Evolutionary conservation across 768 basidiomycete species (phyloP).

Genomic region (Clavulina sp.): DNA sequence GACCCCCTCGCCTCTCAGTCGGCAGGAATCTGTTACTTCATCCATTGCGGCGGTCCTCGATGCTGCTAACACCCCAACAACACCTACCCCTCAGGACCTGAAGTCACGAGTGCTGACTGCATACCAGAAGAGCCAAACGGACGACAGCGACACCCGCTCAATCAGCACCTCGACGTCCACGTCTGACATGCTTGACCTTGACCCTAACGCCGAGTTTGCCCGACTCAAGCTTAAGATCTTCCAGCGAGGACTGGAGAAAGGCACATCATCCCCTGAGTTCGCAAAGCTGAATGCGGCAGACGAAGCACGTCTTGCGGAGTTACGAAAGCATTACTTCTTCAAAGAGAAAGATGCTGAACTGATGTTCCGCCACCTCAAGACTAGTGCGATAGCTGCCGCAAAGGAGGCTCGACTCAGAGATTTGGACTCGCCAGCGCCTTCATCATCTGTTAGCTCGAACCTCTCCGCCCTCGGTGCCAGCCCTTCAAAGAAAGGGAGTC

Average conservation of each 20-base stretch:
- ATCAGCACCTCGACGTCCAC: background rate
- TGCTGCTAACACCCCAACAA: too few relatives aligned
- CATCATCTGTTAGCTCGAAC: background rate
- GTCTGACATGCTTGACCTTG: conserved; percentile 17
- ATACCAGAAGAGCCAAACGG: too few relatives aligned
- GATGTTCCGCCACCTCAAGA: conserved; percentile 35
- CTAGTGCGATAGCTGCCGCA: conserved; percentile 27
- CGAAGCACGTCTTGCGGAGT: conserved; percentile 23
- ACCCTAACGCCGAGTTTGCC: conserved; percentile 47
- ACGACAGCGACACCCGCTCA: conserved; percentile 7
- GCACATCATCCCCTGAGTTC: background rate
- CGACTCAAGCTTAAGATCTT: conserved; percentile 40
- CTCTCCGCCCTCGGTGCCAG: background rate
- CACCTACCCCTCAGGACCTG: too few relatives aligned
- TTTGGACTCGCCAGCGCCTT: conserved; percentile 5
- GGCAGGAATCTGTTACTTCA: too few relatives aligned
- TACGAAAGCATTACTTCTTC: conserved; percentile 52
- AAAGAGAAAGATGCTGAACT: conserved; percentile 46
- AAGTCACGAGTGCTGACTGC: too few relatives aligned
- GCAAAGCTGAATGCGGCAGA: background rate
- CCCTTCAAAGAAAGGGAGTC: background rate
- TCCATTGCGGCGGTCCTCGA: too few relatives aligned
- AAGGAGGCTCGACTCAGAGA: conserved; percentile 15
- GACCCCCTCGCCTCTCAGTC: too few relatives aligned
- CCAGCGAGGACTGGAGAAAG: conserved; percentile 14